phyloP scores from a whole-genome alignment of 345 rosid genomes.

The Psidium guajava region DNA sequence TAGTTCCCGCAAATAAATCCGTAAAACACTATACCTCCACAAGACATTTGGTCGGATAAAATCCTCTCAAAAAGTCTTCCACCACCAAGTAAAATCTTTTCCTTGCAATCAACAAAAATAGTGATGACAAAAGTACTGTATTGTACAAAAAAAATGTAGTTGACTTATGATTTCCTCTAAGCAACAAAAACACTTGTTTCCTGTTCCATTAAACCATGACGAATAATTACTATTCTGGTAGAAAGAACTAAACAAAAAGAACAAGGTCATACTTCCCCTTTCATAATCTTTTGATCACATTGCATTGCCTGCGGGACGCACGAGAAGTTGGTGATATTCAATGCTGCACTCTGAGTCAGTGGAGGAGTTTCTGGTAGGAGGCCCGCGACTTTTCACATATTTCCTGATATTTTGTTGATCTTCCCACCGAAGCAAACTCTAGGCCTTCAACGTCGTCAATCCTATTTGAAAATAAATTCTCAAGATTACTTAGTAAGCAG shows the following conservation, averaged over 20 bases:
- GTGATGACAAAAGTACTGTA: background rate
- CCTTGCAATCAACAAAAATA: background rate
- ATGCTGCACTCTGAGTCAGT: conserved; percentile 35
- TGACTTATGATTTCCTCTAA: background rate
- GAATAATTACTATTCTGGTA: background rate
- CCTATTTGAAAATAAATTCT: conserved; percentile 18
- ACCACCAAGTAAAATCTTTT: background rate
- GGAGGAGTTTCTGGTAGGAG: conserved; percentile 1
- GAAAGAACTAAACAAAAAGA: background rate
- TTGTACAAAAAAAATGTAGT: background rate
- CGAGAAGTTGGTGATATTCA: conserved; percentile 78
- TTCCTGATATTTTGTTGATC: conserved; percentile 77
- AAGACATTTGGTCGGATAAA: background rate
- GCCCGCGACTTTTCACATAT: conserved; percentile 37
- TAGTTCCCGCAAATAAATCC: background rate
- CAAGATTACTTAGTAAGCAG: background rate
- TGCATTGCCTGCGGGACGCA: conserved; percentile 61
- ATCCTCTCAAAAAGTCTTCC: background rate
- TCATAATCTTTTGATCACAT: conserved; percentile 67
- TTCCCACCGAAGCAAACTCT: conserved; percentile 87
- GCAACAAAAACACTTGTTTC: background rate
- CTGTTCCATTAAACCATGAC: background rate
- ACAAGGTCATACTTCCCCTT: conserved; percentile 55
- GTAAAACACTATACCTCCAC: background rate
- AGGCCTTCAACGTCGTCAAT: conserved; percentile 81